Evolutionary conservation across 306 rosid species (phyloP), one percentile per base, ranked within the genome.

Genomic region (Inga laurina): DNA sequence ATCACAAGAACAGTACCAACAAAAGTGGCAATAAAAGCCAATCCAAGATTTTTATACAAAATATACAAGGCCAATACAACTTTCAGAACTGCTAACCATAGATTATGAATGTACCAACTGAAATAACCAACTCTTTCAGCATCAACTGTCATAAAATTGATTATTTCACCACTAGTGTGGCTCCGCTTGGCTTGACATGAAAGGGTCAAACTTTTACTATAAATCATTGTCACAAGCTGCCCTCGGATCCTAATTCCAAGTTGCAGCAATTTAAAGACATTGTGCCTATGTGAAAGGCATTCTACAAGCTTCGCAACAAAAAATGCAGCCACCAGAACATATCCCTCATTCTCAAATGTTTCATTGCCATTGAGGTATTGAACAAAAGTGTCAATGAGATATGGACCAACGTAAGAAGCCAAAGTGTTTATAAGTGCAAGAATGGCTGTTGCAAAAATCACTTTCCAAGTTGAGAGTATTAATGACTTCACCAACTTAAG

Each of bases 371-470:
- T 79, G 43, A 90, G 90, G 72, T 87, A 90, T 75, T 85, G 89
- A 68, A 87, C 92, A 67, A 87, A 84, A 66, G 82, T 7, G 51
- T 89, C 88, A 73, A 87, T 87, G 62, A 87, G 88, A 85, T 83
- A 87, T 8, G 90, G 92, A 54, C 92, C 90, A 76, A 89, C 92
- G 73, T 87, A 89, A 74, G 89, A 81, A 75, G 92, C 88, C 81
- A 87, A 22, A 4, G 89, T 75, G 44, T 81, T 48, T 3, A 76
- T 0, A 2, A 83, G 7, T 39, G 56, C 85, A 70, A 83, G 65
- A 71, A 84, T 6, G 15, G 56, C 89, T 0, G 89, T 83, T 37
- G 84, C 64, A 35, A 89, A 73, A 78, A 87, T 81, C 75, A 79
- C 90, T 72, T 81, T 83, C 92, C 88, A 81, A 1, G 76, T 83